These are phyloP conservation scores for Xylaria multiplex DNA, from an alignment of 2,329 filamentous ascomycete species.

Conservation along the genomic window DNA sequence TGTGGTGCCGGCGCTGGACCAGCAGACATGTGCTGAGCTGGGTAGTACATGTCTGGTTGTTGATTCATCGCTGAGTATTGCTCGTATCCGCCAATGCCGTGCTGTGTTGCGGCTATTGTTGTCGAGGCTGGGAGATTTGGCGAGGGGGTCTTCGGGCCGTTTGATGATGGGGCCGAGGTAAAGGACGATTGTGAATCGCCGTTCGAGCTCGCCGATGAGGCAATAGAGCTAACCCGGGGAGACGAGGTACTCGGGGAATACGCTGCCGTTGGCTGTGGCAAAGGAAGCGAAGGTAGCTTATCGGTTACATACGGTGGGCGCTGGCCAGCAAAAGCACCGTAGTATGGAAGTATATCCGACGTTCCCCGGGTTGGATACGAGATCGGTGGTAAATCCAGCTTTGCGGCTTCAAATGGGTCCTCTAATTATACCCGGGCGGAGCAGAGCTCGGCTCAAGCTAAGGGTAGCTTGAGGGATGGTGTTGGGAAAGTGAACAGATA, in stretches of 20 bases:
- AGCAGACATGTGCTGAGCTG: conserved; percentile 78
- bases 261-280: conserved; percentile 75
- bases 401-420: conserved; percentile 72
- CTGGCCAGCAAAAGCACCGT: conserved; percentile 73
- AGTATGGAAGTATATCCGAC: conserved; percentile 73
- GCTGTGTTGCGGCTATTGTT: conserved; percentile 55
- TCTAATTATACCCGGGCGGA: conserved; percentile 29
- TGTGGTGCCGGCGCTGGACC: conserved; percentile 79
- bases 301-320: conserved; percentile 75
- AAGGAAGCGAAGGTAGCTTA: conserved; percentile 75
- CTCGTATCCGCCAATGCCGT: conserved; percentile 54
- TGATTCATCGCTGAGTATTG: conserved; percentile 79
- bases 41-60: conserved; percentile 86
- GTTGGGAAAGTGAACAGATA: background rate
- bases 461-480: conserved; percentile 33
- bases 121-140: conserved; percentile 68
- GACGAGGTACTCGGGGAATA: conserved; percentile 78
- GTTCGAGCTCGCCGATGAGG: conserved; percentile 64
- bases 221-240: conserved; percentile 80
- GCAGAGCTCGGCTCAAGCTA: conserved; percentile 35
- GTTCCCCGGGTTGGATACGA: conserved; percentile 83
- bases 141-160: conserved; percentile 81
- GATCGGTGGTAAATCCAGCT: conserved; percentile 92
- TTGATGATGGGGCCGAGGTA: conserved; percentile 65
- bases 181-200: conserved; percentile 65